Evolutionary conservation across 768 basidiomycete species (phyloP).

Genomic region (Kwoniella pini): DNA sequence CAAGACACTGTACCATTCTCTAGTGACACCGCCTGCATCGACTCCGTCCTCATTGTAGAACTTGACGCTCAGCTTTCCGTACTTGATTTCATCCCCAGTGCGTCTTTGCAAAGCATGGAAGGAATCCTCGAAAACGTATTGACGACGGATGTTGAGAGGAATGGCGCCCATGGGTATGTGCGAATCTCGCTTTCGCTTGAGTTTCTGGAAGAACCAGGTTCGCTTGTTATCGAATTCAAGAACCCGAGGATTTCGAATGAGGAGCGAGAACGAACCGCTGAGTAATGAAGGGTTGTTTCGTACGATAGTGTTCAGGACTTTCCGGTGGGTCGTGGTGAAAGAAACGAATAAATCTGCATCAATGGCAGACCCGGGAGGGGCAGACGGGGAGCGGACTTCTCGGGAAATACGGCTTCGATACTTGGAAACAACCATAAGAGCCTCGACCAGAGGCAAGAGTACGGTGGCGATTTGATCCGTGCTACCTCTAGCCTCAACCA

Average conservation of each 20-base stretch:
- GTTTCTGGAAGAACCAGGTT: conserved; percentile 60
- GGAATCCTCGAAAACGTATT: conserved; percentile 95
- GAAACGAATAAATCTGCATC: conserved; percentile 87
- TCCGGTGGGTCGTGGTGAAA: conserved; percentile 91
- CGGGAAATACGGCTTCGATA: conserved; percentile 61
- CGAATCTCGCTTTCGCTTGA: conserved; percentile 42
- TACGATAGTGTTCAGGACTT: conserved; percentile 94
- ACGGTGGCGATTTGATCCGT: conserved; percentile 88
- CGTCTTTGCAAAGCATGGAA: conserved; percentile 88
- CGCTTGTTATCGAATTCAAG: conserved; percentile 99
- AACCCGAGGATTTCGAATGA: conserved; percentile 93
- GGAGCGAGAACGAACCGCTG: conserved; percentile 94
- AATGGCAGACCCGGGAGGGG: conserved; percentile 21
- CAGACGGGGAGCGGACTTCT: conserved; percentile 37
- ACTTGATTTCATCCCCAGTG: conserved; percentile 93
- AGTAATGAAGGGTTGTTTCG: conserved; percentile 96
- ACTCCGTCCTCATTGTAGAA: conserved; percentile 98
- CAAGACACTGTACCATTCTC: conserved; percentile 98
- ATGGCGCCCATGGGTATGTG: conserved; percentile 24
- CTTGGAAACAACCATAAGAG: conserved; percentile 98
- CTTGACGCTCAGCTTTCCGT: conserved; percentile 92
- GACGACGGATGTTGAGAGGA: conserved; percentile 48
- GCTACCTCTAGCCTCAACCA: conserved; percentile 76
- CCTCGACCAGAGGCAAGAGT: conserved; percentile 88
- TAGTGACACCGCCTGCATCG: conserved; percentile 95